A percentile compares a stretch with the other conserved stretches of the same genome.
These are phyloP conservation scores for Saccharata proteae DNA, from an alignment of 2,329 filamentous ascomycete species.

Conservation along the genomic window DNA sequence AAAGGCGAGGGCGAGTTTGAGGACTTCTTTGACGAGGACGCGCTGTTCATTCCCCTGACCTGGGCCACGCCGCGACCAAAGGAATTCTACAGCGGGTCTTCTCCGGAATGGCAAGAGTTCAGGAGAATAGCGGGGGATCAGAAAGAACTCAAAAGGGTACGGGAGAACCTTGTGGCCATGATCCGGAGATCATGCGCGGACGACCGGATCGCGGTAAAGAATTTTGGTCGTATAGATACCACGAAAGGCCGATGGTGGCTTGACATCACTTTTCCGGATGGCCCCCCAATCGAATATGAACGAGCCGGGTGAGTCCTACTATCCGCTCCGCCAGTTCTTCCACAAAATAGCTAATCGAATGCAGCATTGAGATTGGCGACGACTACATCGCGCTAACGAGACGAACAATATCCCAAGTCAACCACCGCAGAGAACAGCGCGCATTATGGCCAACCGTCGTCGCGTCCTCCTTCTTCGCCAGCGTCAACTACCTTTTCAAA, in stretches of 20 bases:
- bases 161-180: conserved; percentile 23
- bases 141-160: conserved; percentile 17
- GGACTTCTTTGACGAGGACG: conserved; percentile 16
- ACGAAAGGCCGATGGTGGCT: conserved; percentile 34
- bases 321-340: conserved; percentile 19
- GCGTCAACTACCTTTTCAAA: conserved; percentile 20
- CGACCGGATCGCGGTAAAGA: conserved; percentile 18
- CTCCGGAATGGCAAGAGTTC: conserved; percentile 43
- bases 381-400: conserved; percentile 25
- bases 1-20: conserved; percentile 15
- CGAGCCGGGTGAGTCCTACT: conserved; percentile 25
- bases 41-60: conserved; percentile 37
- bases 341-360: conserved; percentile 13
- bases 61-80: conserved; percentile 29
- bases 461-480: conserved; percentile 22
- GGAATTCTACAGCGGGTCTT: conserved; percentile 36
- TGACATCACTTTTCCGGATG: conserved; percentile 36
- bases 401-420: conserved; percentile 16
- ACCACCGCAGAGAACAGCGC: conserved; percentile 27
- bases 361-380: conserved; percentile 24
- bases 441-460: conserved; percentile 27
- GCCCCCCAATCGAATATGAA: conserved; percentile 37
- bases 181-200: conserved; percentile 20
- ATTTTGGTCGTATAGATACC: conserved; percentile 27
- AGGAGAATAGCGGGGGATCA: conserved; percentile 32